phyloP scores from a whole-genome alignment of 192 early-diverging fungal species.

The Entophlyctis luteolus region DNA sequence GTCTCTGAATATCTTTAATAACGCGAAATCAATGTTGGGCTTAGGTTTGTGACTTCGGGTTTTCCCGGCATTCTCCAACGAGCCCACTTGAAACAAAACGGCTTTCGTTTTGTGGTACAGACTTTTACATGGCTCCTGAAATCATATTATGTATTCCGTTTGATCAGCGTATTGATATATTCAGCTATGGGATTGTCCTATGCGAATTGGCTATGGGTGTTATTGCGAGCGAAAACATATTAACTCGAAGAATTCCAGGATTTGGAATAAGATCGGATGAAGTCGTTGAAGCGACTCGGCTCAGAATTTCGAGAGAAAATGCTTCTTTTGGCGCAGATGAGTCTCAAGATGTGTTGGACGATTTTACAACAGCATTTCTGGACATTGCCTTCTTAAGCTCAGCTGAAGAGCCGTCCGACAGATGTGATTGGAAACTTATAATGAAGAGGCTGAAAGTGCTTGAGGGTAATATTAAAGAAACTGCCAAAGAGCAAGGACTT shows the following conservation, averaged over 20 bases:
- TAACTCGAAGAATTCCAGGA: not conserved
- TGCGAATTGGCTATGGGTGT: slow-evolving; percentile 37
- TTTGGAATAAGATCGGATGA: slow-evolving; percentile 1
- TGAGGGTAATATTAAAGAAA: slow-evolving; percentile 30
- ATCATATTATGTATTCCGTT: slow-evolving; percentile 42
- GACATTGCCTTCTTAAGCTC: slow-evolving; percentile 34
- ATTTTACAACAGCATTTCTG: slow-evolving; percentile 25
- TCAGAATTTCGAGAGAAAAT: too few relatives aligned
- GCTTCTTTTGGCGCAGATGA: too few relatives aligned
- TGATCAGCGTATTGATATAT: slow-evolving; percentile 41
- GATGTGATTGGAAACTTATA: slow-evolving; percentile 39
- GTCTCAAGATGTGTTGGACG: too few relatives aligned
- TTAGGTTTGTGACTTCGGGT: slow-evolving; percentile 46
- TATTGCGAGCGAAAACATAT: slow-evolving; percentile 5
- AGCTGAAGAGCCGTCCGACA: slow-evolving; percentile 25
- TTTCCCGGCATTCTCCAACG: slow-evolving; percentile 28
- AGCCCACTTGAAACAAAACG: slow-evolving; percentile 28
- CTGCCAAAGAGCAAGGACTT: slow-evolving; percentile 18
- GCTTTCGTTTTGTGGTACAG: slow-evolving; percentile 46
- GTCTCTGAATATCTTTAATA: slow-evolving; percentile 78
- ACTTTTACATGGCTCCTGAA: slow-evolving; percentile 50
- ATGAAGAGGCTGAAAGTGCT: slow-evolving; percentile 31
- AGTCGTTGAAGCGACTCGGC: not conserved
- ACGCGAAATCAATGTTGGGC: slow-evolving; percentile 53
- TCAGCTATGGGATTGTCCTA: slow-evolving; percentile 43